Evolutionary conservation across 176 grass and related monocot genomes (phyloP).

Genomic region (Stipa capillata): DNA sequence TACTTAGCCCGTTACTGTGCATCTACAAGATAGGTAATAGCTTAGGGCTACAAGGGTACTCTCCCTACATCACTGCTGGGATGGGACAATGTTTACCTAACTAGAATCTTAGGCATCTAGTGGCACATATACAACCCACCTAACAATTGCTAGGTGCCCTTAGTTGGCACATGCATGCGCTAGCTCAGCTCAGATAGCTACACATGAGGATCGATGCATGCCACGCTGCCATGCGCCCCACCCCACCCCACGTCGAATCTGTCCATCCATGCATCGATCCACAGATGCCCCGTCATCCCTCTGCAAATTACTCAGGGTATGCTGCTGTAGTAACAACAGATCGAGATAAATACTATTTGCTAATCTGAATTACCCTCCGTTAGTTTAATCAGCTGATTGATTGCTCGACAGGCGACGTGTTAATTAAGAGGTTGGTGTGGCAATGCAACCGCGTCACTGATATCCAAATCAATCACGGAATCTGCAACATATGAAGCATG

Average conservation of each 20-base stretch:
- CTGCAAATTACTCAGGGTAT: neutral
- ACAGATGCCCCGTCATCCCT: too few relatives aligned
- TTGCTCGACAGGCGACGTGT: too few relatives aligned
- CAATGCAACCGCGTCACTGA: too few relatives aligned
- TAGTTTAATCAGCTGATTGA: neutral
- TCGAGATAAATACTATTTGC: too few relatives aligned
- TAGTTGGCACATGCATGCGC: conserved; percentile 21
- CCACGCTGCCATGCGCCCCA: neutral
- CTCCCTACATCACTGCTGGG: neutral
- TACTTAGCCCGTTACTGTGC: neutral
- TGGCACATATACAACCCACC: neutral
- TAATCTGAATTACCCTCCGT: neutral
- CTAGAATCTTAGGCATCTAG: neutral
- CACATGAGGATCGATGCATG: neutral
- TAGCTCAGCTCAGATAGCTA: neutral
- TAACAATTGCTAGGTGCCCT: neutral
- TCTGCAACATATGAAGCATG: neutral
- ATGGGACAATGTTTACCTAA: conserved; percentile 10
- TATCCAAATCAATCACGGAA: neutral
- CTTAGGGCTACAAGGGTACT: neutral
- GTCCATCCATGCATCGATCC: neutral
- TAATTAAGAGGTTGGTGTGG: neutral
- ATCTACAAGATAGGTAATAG: neutral
- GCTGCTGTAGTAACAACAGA: neutral
- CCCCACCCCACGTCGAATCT: neutral